These are phyloP conservation scores for Acacia crassicarpa DNA, from an alignment of 306 rosid genomes.

Conservation along the genomic window DNA sequence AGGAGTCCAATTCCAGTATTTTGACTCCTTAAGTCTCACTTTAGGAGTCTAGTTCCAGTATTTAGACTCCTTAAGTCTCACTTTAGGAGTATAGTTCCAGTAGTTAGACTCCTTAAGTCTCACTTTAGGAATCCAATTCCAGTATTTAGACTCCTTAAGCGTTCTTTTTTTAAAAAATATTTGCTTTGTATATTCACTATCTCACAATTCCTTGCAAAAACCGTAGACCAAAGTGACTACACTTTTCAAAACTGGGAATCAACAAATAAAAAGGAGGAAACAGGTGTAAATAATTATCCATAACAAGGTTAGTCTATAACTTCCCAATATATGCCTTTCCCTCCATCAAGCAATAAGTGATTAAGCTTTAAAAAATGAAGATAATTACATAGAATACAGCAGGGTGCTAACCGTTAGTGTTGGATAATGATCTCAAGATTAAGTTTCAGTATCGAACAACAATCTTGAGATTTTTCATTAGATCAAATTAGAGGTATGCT, in stretches of 20 bases:
- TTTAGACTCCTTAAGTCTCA: too few species aligned
- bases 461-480: neutral
- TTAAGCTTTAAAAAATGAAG: neutral
- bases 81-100: too few species aligned
- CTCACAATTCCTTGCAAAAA: too few species aligned
- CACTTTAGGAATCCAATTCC: too few species aligned
- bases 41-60: too few species aligned
- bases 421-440: too few species aligned
- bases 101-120: too few species aligned
- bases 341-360: neutral
- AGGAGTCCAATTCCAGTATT: too few species aligned
- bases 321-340: neutral
- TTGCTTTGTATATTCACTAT: too few species aligned
- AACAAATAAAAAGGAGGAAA: neutral
- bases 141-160: too few species aligned
- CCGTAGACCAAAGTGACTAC: constrained; percentile 11
- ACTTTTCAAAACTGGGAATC: constrained; percentile 22
- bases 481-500: neutral
- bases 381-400: constrained; percentile 8
- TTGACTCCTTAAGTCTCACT: too few species aligned
- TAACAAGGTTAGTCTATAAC: neutral
- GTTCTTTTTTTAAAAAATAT: too few species aligned
- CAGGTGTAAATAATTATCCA: neutral
- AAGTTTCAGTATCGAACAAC: neutral
- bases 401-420: neutral